Base-by-base conservation (phyloP, 169 alveolate species). In the Cryptosporidium xiaoi region DNA sequence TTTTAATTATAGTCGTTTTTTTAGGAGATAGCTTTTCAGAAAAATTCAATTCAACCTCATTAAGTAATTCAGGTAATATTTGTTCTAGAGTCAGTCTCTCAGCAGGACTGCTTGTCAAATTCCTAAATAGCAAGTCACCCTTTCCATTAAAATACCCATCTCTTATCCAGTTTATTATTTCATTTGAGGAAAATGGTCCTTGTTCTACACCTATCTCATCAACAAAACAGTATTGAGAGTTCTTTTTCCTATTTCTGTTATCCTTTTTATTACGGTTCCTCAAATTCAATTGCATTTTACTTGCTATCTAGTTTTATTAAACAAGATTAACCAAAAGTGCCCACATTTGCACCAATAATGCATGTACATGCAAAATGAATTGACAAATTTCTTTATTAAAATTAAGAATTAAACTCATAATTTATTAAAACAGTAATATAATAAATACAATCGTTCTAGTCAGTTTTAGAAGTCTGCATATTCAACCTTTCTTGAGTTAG, bases 151-250 rank as follows among this genome's bases (percentile, higher is more conserved):
- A 77, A 77, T 58, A 77, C 44, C 87, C 87, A 24, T 40, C 27
- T 40, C 64, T 77, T 40, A 77, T 77, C 87, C 87, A 77, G 34
- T 46, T 62, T 36, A 77, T 24, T 77, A 77, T 77, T 77, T 77
- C 77, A 34, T 44, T 77, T 24, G 71, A 77, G 6, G 15, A 36
- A 62, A 77, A 77, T 44, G 87, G 87, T 18, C 87, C 87, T 60
- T 77, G 87, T 46, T 77, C 87, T 29, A 60, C 64, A 15, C 87
- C 87, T 20, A 56, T 40, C 18, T 77, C 87, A 62, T 77, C 87
- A 0, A 77, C 71, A 33, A 77, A 77, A 62, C 87, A 77, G 36
- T 77, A 77, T 77, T 77, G 71, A 15, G 77, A 58, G 13, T 33
- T 71, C 8, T 58, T 77, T n/a, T 16, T 36, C n/a, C 8, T 44